Evolutionary conservation across 1,284 basidiomycete genomes (phyloP).

Genomic region (Moniliophthora roreri): DNA sequence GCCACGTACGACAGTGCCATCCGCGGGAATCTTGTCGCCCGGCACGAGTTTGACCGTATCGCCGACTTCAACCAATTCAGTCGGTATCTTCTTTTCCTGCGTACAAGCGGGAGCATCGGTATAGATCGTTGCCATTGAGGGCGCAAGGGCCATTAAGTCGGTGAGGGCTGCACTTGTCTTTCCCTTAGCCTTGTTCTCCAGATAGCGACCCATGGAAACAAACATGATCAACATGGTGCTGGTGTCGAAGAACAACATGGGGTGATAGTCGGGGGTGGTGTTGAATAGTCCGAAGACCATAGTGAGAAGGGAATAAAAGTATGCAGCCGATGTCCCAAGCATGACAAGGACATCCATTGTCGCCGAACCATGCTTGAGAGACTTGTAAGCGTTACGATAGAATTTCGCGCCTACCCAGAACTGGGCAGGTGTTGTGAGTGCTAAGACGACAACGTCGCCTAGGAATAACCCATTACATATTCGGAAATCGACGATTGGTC

Average conservation of each 20-base stretch:
- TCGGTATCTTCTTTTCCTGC: slow-evolving; percentile 87
- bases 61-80: slow-evolving; percentile 93
- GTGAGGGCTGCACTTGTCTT: slow-evolving; percentile 96
- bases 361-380: slow-evolving; percentile 84
- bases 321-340: slow-evolving; percentile 93
- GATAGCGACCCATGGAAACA: slow-evolving; percentile 91
- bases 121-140: slow-evolving; percentile 95
- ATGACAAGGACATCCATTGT: slow-evolving; percentile 98
- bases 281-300: slow-evolving; percentile 73
- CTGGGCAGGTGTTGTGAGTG: slow-evolving; percentile 91
- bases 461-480: slow-evolving; percentile 74
- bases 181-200: slow-evolving; percentile 97
- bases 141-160: slow-evolving; percentile 92
- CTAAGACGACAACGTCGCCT: slow-evolving; percentile 79
- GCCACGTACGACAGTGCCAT: slow-evolving; percentile 87
- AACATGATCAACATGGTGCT: slow-evolving; percentile 99
- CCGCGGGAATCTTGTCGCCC: slow-evolving; percentile 95
- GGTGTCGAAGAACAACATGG: slow-evolving; percentile 97
- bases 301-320: slow-evolving; percentile 81
- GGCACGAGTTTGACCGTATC: slow-evolving; percentile 95
- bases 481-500: slow-evolving; percentile 44
- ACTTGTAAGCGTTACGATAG: slow-evolving; percentile 89
- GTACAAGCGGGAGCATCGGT: slow-evolving; percentile 78
- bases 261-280: slow-evolving; percentile 65
- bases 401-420: slow-evolving; percentile 90